Percentiles rank a stretch among this genome's conserved stretches.
Conservation (phyloP, 805 yeast genomes). For the Yamadazyma insecticola region DNA sequence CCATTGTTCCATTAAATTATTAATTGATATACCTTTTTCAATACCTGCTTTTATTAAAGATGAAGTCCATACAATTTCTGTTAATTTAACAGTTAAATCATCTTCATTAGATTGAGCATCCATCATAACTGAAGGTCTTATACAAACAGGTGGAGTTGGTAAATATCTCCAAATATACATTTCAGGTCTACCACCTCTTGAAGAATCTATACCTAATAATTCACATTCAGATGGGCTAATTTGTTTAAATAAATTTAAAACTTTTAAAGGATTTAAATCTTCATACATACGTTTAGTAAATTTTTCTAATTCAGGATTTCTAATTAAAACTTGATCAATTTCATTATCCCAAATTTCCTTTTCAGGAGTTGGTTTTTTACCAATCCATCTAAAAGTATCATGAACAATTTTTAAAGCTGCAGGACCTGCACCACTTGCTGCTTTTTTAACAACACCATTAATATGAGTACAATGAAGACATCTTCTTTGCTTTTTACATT, state of each 20-base stretch:
- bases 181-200: slow-evolving; percentile 89
- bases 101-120: slow-evolving; percentile 93
- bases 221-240: slow-evolving; percentile 87
- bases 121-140: slow-evolving; percentile 94
- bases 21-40: slow-evolving; percentile 90
- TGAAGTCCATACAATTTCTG: slow-evolving; percentile 97
- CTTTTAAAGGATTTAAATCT: slow-evolving; percentile 90
- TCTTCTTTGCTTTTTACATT: slow-evolving; percentile 91
- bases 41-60: slow-evolving; percentile 91
- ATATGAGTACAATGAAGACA: slow-evolving; percentile 83
- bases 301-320: slow-evolving; percentile 85
- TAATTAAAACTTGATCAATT: slow-evolving; percentile 64
- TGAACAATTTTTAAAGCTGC: slow-evolving; percentile 95
- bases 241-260: slow-evolving; percentile 80
- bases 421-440: slow-evolving; percentile 85
- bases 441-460: slow-evolving; percentile 96
- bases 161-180: slow-evolving; percentile 94
- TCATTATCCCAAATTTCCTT: slow-evolving; percentile 84
- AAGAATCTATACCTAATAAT: slow-evolving; percentile 82
- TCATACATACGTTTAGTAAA: slow-evolving; percentile 85
- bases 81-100: slow-evolving; percentile 90
- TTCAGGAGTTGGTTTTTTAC: slow-evolving; percentile 83
- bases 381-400: slow-evolving; percentile 93
- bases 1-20: slow-evolving; percentile 98
- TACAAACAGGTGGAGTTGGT: slow-evolving; percentile 99